Conservation (phyloP, 306 rosid species). For the Cucumis hystrix region DNA sequence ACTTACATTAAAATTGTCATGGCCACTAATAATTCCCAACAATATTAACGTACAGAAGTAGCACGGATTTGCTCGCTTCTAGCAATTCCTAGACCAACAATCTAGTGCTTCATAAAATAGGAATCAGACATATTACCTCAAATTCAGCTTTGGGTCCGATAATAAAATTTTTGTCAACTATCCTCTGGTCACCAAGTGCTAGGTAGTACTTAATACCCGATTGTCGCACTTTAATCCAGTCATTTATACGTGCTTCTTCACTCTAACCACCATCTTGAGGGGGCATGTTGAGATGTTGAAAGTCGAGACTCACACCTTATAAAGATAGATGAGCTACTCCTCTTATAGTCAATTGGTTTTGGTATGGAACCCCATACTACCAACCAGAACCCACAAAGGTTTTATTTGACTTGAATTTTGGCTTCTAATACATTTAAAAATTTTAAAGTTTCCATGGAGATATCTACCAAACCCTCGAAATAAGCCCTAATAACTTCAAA, state of each 20-base stretch:
- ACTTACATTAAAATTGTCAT: not conserved
- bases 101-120: not conserved
- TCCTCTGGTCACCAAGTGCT: conserved; percentile 98
- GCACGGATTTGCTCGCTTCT: not conserved
- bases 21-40: not conserved
- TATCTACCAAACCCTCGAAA: too few relatives aligned
- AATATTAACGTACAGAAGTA: not conserved
- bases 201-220: conserved; percentile 92
- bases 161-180: conserved; percentile 91
- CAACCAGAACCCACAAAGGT: too few relatives aligned
- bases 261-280: not conserved
- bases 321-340: too few relatives aligned
- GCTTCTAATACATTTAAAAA: too few relatives aligned
- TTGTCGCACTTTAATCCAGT: conserved; percentile 98
- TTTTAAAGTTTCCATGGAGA: too few relatives aligned
- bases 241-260: conserved; percentile 93
- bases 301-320: too few relatives aligned
- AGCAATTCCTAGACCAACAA: not conserved
- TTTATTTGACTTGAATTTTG: too few relatives aligned
- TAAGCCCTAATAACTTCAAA: too few relatives aligned
- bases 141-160: conserved; percentile 98
- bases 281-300: too few relatives aligned
- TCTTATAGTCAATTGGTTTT: too few relatives aligned
- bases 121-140: conserved; percentile 44
- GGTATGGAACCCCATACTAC: too few relatives aligned